Base-by-base conservation (phyloP, 768 basidiomycete genomes). In the Cystofilobasidium ferigula region DNA sequence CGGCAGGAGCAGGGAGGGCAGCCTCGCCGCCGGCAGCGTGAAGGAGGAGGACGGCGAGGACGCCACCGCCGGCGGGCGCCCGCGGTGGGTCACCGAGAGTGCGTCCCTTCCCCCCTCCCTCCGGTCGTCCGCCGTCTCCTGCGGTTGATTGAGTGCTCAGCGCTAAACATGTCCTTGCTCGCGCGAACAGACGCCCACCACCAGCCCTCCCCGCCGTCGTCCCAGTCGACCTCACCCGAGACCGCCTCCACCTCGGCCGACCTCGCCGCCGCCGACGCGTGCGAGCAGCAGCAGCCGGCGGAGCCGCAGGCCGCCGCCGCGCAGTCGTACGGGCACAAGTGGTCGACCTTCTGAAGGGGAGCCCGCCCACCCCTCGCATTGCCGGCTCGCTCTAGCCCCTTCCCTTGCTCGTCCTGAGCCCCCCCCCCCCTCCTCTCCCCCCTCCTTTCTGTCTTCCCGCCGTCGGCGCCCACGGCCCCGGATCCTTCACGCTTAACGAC, bases 1-100 rank as follows among this genome's bases (percentile, higher is more conserved):
- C 24, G 6, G 58, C 42, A 64, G n/a, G n/a, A n/a, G 48, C 43
- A 59, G 63, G 24, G 43, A 64, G 26, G 53, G 53, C 36, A 63
- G 62, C 47, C 16, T 64, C 24, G 57, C 28, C 34, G 45, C 43
- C n/a, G 57, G 26, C 63, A 42, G n/a, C 13, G 35, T 57, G 34
- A 16, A 30, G 9, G 62, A 56, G 38, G 62, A 63, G 13, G 62
- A 51, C 32, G 51, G 28, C 14, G 51, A 40, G 28, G 32, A 61
- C 26, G 3, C 7, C 13, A 12, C 6, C 20, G 30, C 14, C 10
- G 38, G 20, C 40, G 40, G 26, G 20, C 42, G 28, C 1, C 10
- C 13, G 43, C 4, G 30, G 3, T 16, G 32, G 43, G 43, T 7
- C 22, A 34, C 28, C 60, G 18, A 32, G 20, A 30, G 8, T 36